phyloP scores from a whole-genome alignment of 192 early-diverging fungal species.

The Entomortierella lignicola region DNA sequence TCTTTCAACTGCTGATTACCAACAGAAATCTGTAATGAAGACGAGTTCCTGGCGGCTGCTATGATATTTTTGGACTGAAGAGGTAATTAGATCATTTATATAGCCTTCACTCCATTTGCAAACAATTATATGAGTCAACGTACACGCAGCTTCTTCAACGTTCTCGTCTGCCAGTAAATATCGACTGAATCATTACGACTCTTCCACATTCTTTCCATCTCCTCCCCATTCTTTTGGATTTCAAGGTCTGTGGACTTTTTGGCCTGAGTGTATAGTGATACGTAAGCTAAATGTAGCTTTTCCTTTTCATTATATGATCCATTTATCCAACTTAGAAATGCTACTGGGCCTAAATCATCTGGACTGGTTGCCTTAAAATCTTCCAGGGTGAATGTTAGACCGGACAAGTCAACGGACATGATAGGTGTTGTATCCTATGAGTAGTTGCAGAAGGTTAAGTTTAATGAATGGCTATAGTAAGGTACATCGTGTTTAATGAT shows the following conservation, averaged over 20 bases:
- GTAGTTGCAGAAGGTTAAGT: no score
- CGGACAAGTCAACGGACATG: neutral
- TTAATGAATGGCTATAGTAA: no score
- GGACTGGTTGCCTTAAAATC: neutral
- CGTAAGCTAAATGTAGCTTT: neutral
- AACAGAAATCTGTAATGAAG: neutral
- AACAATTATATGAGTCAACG: neutral
- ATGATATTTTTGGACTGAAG: neutral
- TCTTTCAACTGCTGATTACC: neutral
- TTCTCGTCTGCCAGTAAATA: neutral
- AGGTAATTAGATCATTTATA: no score
- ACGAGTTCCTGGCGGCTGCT: neutral
- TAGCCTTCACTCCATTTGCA: no score
- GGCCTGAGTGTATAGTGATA: conserved; percentile 1
- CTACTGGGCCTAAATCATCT: conserved; percentile 1
- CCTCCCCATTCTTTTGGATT: neutral
- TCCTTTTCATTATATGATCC: neutral
- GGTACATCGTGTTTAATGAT: no score
- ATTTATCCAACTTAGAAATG: neutral
- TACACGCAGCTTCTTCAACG: neutral
- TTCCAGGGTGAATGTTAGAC: neutral
- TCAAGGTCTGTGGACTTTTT: neutral
- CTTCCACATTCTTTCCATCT: conserved; percentile 1
- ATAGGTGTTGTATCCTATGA: neutral
- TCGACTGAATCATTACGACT: neutral